phyloP scores from a whole-genome alignment of 208 protist genomes.

The Wallacemonas sp. region DNA sequence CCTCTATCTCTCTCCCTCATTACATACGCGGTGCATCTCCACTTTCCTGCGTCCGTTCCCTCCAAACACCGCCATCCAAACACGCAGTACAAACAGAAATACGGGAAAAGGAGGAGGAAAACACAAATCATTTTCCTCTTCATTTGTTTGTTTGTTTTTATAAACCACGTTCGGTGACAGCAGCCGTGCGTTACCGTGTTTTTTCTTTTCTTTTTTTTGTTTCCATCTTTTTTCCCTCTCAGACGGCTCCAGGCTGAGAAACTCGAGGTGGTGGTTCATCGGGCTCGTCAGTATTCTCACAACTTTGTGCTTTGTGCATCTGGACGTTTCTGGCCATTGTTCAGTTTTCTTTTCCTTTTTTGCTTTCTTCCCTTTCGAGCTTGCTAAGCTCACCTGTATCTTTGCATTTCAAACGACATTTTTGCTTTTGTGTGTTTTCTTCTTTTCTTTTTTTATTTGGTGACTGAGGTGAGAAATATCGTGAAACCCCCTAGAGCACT shows the following conservation, averaged over 20 bases:
- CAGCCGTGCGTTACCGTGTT: conserved; percentile 17
- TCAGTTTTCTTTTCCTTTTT: conserved; percentile 12
- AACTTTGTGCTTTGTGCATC: too few species aligned
- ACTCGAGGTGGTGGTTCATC: too few species aligned
- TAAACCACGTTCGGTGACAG: too few species aligned
- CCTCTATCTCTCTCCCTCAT: too few species aligned
- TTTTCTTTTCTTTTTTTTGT: conserved; percentile 17
- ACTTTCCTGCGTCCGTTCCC: not conserved
- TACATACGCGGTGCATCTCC: too few species aligned
- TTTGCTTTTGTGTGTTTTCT: not conserved
- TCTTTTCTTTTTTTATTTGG: not conserved
- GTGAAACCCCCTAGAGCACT: too few species aligned
- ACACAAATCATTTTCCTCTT: conserved; percentile 3
- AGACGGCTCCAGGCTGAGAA: too few species aligned
- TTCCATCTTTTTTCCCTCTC: conserved; percentile 8
- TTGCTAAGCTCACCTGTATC: not conserved
- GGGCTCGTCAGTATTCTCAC: too few species aligned
- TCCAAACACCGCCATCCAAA: not conserved
- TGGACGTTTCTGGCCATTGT: too few species aligned
- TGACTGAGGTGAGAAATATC: too few species aligned
- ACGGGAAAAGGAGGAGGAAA: not conserved
- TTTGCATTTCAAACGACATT: conserved; percentile 3
- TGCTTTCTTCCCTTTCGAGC: conserved; percentile 5
- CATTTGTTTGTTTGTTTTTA: conserved; percentile 7
- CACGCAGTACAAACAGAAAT: not conserved